phyloP scores from a whole-genome alignment of 1,284 basidiomycete genomes.

The Vanrija sp. region DNA sequence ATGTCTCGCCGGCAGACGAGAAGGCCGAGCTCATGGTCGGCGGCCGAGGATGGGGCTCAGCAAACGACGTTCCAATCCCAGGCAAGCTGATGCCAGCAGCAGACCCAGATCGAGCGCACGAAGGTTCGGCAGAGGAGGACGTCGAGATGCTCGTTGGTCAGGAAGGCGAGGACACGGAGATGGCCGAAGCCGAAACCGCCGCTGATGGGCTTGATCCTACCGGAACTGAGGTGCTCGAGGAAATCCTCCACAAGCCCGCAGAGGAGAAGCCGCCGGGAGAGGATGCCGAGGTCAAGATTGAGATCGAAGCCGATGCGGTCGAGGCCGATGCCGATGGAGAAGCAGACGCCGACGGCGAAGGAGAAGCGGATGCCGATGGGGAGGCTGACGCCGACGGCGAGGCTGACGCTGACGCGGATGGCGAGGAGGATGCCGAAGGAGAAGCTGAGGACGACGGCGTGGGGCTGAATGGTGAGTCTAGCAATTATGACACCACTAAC shows the following conservation, averaged over 20 bases:
- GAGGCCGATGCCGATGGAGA: conserved; percentile 32
- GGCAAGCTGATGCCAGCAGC: conserved; percentile 10
- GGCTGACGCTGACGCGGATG: conserved; percentile 2
- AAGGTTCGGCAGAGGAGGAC: conserved; percentile 31
- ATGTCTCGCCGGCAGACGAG: conserved; percentile 66
- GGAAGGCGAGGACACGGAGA: conserved; percentile 21
- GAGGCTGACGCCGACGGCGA: conserved; percentile 12
- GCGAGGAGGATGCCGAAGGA: conserved; percentile 25
- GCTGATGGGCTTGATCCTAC: conserved; percentile 18
- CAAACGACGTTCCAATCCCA: conserved; percentile 27
- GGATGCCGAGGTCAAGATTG: conserved; percentile 18
- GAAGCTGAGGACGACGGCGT: conserved; percentile 34
- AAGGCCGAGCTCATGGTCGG: conserved; percentile 61
- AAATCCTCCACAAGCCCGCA: conserved; percentile 18
- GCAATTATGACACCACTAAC: background rate
- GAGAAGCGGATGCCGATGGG: conserved; percentile 14
- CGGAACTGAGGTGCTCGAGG: conserved; percentile 35
- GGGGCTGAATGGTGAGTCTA: conserved; percentile 17
- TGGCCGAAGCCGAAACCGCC: conserved; percentile 18
- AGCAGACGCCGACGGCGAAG: conserved; percentile 23
- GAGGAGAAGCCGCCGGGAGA: conserved; percentile 21
- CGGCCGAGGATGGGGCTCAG: conserved; percentile 39
- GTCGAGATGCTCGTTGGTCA: conserved; percentile 41
- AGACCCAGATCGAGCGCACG: conserved; percentile 1
- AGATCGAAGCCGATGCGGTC: conserved; percentile 28